Percentiles rank a stretch among this genome's conserved stretches.
Evolutionary conservation across 2,329 filamentous ascomycete genomes (phyloP).

Genomic region (Neoarthrinium moseri): DNA sequence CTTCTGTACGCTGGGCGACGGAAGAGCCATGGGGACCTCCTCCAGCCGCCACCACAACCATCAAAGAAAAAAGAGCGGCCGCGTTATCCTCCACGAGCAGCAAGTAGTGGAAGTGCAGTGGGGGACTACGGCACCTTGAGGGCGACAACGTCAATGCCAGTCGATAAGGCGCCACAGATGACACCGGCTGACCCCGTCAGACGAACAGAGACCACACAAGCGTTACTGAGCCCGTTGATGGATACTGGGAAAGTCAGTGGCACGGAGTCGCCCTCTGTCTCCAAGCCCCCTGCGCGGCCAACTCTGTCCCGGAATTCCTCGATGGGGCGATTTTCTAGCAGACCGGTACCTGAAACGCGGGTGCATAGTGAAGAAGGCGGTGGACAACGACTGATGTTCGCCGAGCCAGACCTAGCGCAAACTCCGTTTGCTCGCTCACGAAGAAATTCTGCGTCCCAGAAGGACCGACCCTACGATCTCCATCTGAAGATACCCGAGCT

Average conservation of each 20-base stretch:
- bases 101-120: slow-evolving; percentile 2
- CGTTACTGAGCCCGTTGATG: slow-evolving; percentile 6
- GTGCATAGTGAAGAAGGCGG: slow-evolving; percentile 55
- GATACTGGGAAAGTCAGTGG: slow-evolving; percentile 7
- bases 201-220: slow-evolving; percentile 13
- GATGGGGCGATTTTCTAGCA: slow-evolving; percentile 58
- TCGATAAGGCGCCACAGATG: slow-evolving; percentile 11
- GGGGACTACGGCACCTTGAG: slow-evolving; percentile 25
- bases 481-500: slow-evolving; percentile 44
- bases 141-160: slow-evolving; percentile 12
- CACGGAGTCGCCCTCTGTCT: slow-evolving; percentile 6
- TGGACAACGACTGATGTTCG: slow-evolving; percentile 65
- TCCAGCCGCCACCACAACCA: slow-evolving; percentile 26
- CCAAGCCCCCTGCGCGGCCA: slow-evolving; percentile 29
- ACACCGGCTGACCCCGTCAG: slow-evolving; percentile 14
- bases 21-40: slow-evolving; percentile 40
- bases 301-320: slow-evolving; percentile 46
- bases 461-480: slow-evolving; percentile 29
- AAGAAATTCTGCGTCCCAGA: slow-evolving; percentile 34
- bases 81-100: slow-evolving; percentile 12
- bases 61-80: slow-evolving; percentile 24
- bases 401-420: slow-evolving; percentile 39
- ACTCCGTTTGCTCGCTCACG: slow-evolving; percentile 33
- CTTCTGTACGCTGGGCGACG: slow-evolving; percentile 27
- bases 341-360: slow-evolving; percentile 60